Evolutionary conservation across 352 stramenopile species (phyloP), one percentile per base, ranked within the genome.

Genomic region (Plasmopara muralis): DNA sequence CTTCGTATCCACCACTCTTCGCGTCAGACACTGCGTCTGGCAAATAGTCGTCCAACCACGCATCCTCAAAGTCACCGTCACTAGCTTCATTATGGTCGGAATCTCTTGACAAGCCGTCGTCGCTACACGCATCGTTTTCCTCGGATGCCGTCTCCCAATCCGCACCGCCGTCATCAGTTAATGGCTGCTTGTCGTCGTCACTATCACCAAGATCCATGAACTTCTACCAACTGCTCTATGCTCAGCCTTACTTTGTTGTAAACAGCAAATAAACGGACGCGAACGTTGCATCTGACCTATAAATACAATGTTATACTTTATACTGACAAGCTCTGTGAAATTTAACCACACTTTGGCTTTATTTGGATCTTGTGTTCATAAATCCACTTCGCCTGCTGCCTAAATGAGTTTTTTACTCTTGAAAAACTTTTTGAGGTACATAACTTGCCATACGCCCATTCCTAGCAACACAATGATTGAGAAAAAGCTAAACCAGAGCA

Each of bases 391-490:
- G 31, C 10, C 31, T 35, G 31, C 31, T 50, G 28, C 28, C 63
- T 89, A 95, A 55, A 95, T 92, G 56, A 95, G 75, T 65, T 95
- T 95, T 65, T 93, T 93, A 69, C 78, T 89, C 72, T 95, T 95
- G 79, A 95, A 95, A 50, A 95, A 95, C 58, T 89, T 88, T 69
- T 94, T 93, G 47, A 95, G 69, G 66, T 95, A 93, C 60, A 91
- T 57, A 38, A 95, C 83, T 60, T 95, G 85, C 77, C 81, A 95
- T 37, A 90, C 68, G 18, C 85, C 84, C 75, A 93, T 92, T 41
- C 68, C 74, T 15, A 95, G 60, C 33, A 95, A 66, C 55, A 95
- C 80, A 35, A 81, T 64, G 50, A 95, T 95, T 18, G 82, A 93
- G 42, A 95, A 76, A 51, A 93, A 91, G 60, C 80, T 93, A 64